Conservation (phyloP, 495 filamentous ascomycete species). For the Penicillium chermesinum region DNA sequence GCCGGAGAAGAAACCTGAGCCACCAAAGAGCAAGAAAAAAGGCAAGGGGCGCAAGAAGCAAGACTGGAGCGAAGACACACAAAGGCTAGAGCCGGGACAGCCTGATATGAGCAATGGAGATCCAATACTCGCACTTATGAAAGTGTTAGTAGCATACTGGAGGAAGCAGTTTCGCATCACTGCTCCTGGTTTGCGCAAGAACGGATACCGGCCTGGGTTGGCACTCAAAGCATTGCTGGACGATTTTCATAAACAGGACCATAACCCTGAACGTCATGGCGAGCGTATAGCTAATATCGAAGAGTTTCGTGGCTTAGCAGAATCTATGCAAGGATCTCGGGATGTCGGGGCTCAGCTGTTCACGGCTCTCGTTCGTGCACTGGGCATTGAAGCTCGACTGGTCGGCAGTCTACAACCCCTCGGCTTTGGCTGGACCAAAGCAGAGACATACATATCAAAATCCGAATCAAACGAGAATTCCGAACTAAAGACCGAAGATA, state of each 20-base stretch:
- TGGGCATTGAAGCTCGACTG: constrained; percentile 75
- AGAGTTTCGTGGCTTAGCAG: constrained; percentile 64
- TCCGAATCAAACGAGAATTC: constrained; percentile 29
- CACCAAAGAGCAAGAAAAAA: constrained; percentile 38
- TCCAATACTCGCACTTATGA: constrained; percentile 74
- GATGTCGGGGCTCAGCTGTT: constrained; percentile 90
- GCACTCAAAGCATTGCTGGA: constrained; percentile 60
- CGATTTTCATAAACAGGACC: constrained; percentile 55
- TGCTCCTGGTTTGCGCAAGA: constrained; percentile 77
- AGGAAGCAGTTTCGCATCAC: constrained; percentile 75
- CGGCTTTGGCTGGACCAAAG: constrained; percentile 87
- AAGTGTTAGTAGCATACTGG: constrained; percentile 76
- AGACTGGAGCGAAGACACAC: constrained; percentile 70
- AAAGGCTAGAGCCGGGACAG: constrained; percentile 61
- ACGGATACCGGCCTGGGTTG: constrained; percentile 72
- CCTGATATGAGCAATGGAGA: constrained; percentile 76
- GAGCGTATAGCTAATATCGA: constrained; percentile 63
- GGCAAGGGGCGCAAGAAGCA: constrained; percentile 39
- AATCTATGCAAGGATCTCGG: constrained; percentile 70
- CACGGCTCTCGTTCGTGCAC: constrained; percentile 75
- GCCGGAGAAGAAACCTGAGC: constrained; percentile 30
- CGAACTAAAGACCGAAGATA: constrained; percentile 12
- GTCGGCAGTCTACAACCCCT: constrained; percentile 81
- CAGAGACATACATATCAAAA: constrained; percentile 56
- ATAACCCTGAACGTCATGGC: constrained; percentile 61